Base-by-base conservation (phyloP, 1,139 yeast species). In the Kluyveromyces sp. region DNA sequence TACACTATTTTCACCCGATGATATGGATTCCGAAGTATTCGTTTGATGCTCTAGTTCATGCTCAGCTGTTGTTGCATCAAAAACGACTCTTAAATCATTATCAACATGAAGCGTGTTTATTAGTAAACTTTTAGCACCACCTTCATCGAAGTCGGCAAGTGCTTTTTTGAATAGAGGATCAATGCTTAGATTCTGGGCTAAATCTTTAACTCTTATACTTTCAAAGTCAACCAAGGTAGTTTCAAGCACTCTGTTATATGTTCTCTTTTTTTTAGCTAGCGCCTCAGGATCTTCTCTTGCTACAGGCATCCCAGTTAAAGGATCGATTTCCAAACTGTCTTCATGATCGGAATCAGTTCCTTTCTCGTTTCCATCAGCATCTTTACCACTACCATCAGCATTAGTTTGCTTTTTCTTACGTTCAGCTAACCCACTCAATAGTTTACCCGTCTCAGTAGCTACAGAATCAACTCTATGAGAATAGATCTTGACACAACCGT, bases 131-230 rank as follows among this genome's bases (percentile, higher is more conserved):
- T 83, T 87, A 7, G 97, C 90, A 4, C 97, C 97, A 34, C 97
- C 96, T 67, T 90, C 96, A 63, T 90, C 97, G 59, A 89, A 90
- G 51, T 89, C 96, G 0, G 96, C 87, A 43, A 90, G 72, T 43
- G 95, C 90, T 58, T 88, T 88, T 52, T 87, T 83, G 66, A 90
- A 88, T 44, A 90, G 71, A 0, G 97, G 97, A 64, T 90, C 97
- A 43, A 88, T 83, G 6, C 83, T 76, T 30, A 86, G 68, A 56
- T 86, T 95, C 53, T 83, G 81, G 45, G 88, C 95, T 39, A 85
- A 68, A 53, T 83, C 80, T 60, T 83, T 84, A 50, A 84, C 72
- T 53, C 70, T 71, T n/a, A 89, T 71, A 25, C 77, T 67, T 4
- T 78, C 81, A 58, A 84, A 84, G 25, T 74, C 73, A 3, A 74